Conservation (phyloP, 495 filamentous ascomycete species). For the Penicillium argentinense region DNA sequence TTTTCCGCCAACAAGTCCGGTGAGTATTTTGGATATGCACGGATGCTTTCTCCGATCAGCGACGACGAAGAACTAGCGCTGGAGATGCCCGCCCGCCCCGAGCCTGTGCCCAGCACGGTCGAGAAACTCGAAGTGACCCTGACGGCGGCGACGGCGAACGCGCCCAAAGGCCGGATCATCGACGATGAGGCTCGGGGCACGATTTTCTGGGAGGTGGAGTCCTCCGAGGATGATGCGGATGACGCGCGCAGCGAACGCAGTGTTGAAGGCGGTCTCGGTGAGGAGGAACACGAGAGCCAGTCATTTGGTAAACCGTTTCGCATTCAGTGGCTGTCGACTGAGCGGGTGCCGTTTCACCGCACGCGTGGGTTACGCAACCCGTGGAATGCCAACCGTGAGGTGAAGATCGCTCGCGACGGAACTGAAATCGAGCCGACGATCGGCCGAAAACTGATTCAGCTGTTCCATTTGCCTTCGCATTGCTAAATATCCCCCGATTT, state of each 20-base stretch:
- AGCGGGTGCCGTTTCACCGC: constrained; percentile 84
- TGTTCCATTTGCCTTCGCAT: constrained; percentile 61
- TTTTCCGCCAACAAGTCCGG: constrained; percentile 99
- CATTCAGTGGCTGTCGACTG: constrained; percentile 88
- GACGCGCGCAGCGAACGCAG: constrained; percentile 33
- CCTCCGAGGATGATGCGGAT: constrained; percentile 48
- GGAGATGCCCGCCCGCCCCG: constrained; percentile 42
- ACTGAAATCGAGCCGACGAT: constrained; percentile 88
- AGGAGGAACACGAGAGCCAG: constrained; percentile 46
- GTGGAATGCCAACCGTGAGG: constrained; percentile 94
- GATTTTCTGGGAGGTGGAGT: constrained; percentile 94
- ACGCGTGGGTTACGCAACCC: constrained; percentile 89
- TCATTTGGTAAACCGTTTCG: constrained; percentile 91
- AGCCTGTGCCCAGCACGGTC: constrained; percentile 59
- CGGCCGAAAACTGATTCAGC: constrained; percentile 70
- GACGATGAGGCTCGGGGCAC: constrained; percentile 90
- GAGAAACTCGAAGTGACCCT: constrained; percentile 62
- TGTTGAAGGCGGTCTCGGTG: constrained; percentile 42
- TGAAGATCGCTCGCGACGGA: constrained; percentile 95
- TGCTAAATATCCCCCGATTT: neutral
- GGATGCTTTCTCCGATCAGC: constrained; percentile 84
- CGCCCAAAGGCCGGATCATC: constrained; percentile 85
- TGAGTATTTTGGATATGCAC: constrained; percentile 94
- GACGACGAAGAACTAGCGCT: constrained; percentile 69
- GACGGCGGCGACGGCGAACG: constrained; percentile 75